These are phyloP conservation scores for Artemisia tridentata DNA, from an alignment of 129 eudicot genomes.

Conservation along the genomic window DNA sequence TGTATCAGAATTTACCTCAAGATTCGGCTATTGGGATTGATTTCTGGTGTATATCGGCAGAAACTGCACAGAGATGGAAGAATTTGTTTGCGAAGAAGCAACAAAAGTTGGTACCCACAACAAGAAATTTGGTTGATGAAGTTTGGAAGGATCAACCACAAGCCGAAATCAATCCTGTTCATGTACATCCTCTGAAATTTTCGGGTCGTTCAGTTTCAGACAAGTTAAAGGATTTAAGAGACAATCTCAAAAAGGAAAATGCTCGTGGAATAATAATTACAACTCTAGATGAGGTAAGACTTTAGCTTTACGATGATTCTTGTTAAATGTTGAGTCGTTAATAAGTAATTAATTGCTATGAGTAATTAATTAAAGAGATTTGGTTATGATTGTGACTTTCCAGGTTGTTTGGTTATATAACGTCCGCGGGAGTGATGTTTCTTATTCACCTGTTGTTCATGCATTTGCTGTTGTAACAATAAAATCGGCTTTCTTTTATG, in stretches of 20 bases:
- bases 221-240: slow-evolving; percentile 76
- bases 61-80: slow-evolving; percentile 90
- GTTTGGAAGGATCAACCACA: slow-evolving; percentile 87
- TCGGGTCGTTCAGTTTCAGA: slow-evolving; percentile 87
- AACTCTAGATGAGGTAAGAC: slow-evolving; percentile 83
- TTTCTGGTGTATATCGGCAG: slow-evolving; percentile 90
- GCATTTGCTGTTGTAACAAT: slow-evolving; percentile 84
- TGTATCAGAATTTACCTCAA: slow-evolving; percentile 66
- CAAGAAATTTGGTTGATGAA: slow-evolving; percentile 85
- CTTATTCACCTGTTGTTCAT: slow-evolving; percentile 94
- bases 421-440: slow-evolving; percentile 84
- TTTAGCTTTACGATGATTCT: background rate
- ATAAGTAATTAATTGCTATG: too few species aligned
- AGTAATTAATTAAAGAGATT: background rate
- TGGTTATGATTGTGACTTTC: slow-evolving; percentile 1
- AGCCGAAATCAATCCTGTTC: slow-evolving; percentile 62
- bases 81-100: slow-evolving; percentile 60
- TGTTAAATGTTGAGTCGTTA: background rate
- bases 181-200: slow-evolving; percentile 71
- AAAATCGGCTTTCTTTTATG: slow-evolving; percentile 79
- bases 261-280: slow-evolving; percentile 67
- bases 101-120: slow-evolving; percentile 71
- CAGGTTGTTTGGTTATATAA: slow-evolving; percentile 97
- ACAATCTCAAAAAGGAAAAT: slow-evolving; percentile 59
- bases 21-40: slow-evolving; percentile 78